Evolutionary conservation across 768 basidiomycete species (phyloP).

Genomic region (Strobilomyces echinocephalus): DNA sequence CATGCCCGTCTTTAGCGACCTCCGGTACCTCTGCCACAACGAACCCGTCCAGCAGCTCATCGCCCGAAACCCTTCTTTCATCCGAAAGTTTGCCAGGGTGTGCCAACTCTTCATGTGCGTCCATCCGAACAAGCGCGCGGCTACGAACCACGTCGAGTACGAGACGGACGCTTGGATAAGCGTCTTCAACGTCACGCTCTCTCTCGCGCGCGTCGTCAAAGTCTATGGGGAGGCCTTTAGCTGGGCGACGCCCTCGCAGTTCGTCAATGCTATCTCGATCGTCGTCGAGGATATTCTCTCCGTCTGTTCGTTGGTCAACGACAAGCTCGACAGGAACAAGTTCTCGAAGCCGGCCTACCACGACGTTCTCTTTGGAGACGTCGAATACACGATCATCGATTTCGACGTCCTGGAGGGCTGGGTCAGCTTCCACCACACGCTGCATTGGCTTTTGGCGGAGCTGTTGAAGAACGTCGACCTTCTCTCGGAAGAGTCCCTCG

Average conservation of each 20-base stretch:
- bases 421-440: slow-evolving; percentile 90
- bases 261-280: slow-evolving; percentile 61
- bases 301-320: slow-evolving; percentile 64
- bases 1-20: slow-evolving; percentile 90
- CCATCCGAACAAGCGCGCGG: slow-evolving; percentile 84
- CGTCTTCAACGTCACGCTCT: slow-evolving; percentile 92
- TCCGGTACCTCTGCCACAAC: slow-evolving; percentile 81
- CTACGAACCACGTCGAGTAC: slow-evolving; percentile 84
- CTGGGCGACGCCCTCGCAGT: slow-evolving; percentile 50
- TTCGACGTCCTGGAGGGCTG: slow-evolving; percentile 78
- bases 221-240: slow-evolving; percentile 82
- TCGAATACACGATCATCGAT: slow-evolving; percentile 56
- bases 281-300: slow-evolving; percentile 70
- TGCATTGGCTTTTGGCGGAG: slow-evolving; percentile 89
- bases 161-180: slow-evolving; percentile 97
- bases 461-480: slow-evolving; percentile 78
- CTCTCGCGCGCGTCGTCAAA: slow-evolving; percentile 82
- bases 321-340: slow-evolving; percentile 62
- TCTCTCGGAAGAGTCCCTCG: slow-evolving; percentile 52
- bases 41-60: slow-evolving; percentile 76
- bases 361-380: slow-evolving; percentile 58
- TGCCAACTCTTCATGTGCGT: slow-evolving; percentile 91
- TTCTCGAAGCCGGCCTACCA: slow-evolving; percentile 63
- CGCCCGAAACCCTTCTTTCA: slow-evolving; percentile 59
- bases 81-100: slow-evolving; percentile 67